Evolutionary conservation across 129 eudicot species (phyloP), one percentile per base, ranked within the genome.

Genomic region (Centrapalus pauciflorus): DNA sequence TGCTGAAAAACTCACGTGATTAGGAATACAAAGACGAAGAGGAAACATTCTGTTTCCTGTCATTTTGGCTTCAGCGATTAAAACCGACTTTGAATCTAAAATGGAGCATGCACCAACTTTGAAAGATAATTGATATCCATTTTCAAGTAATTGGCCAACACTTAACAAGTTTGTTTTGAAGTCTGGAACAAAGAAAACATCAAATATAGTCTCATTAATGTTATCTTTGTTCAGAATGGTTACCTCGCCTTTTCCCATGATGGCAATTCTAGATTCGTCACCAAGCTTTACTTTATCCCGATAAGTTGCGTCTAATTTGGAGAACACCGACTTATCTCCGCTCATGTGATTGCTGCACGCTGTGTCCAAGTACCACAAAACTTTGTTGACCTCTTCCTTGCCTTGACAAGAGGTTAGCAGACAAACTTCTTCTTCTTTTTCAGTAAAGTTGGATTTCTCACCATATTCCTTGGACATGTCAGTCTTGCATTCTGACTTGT

Each of bases 321-420:
- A 17, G 28, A 69, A 69, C 5, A 32, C 20, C 7, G 32, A 23
- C 17, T 37, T 69, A 10, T 13, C 26, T 8, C 56, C 75, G 21
- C 43, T 55, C 66, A 69, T 69, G 29, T 68, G 64, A 5, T 68
- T 54, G 23, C 52, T 33, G 28, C 52, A 52, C 4, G 64, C 54
- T 0, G 40, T 55, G 19, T 69, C 66, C 9, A 69, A 0, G 21
- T 55, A 69, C 75, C 75, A 69, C 3, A 37, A 10, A 4, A 37
- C 9, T 4, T 26, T n/a, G 2, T 10, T 1, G 21, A 0, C 3
- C 25, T 52, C 24, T 2, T 52, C 4, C 7, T 7, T 19, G 23
- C 7, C 59, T 21, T 55, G 33, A 55, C 27, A 26, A 5, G 5
- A 16, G 33, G 25, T 55, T 33, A 55, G 17, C 25, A 55, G 30